These are phyloP conservation scores for Candolleomyces efflorescens DNA, from an alignment of 768 basidiomycete species.

Conservation along the genomic window DNA sequence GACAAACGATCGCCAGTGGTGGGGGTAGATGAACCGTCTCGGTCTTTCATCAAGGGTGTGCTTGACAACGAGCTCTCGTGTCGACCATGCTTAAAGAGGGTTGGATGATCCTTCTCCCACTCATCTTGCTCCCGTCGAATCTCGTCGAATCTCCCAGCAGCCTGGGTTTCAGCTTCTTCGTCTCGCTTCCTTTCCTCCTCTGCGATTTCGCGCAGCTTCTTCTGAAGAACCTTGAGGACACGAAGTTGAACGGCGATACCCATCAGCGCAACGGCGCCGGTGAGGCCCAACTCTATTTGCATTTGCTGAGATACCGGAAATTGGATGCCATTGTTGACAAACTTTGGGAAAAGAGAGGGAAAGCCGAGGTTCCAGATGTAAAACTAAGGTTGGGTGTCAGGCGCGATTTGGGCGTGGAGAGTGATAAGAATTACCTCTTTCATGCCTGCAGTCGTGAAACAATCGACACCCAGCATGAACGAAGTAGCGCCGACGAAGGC, in stretches of 20 bases:
- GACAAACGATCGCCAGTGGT: constrained; percentile 44
- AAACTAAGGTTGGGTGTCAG: constrained; percentile 49
- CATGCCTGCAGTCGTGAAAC: constrained; percentile 85
- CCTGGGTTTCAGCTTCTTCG: constrained; percentile 69
- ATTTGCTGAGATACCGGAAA: constrained; percentile 88
- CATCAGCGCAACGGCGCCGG: constrained; percentile 79
- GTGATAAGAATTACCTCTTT: constrained; percentile 66
- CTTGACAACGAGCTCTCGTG: constrained; percentile 61
- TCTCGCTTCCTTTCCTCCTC: constrained; percentile 71
- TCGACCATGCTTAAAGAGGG: constrained; percentile 54
- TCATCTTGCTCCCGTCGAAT: constrained; percentile 68
- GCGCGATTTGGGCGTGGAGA: constrained; percentile 7
- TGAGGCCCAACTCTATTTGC: constrained; percentile 90
- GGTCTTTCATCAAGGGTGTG: constrained; percentile 64
- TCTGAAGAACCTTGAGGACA: constrained; percentile 74
- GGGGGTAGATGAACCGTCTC: constrained; percentile 44
- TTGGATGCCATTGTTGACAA: constrained; percentile 54
- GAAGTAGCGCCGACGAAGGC: constrained; percentile 88
- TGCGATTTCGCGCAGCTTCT: constrained; percentile 74
- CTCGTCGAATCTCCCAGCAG: constrained; percentile 63
- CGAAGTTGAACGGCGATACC: constrained; percentile 89
- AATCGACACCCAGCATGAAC: constrained; percentile 91
- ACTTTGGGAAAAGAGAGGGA: constrained; percentile 73
- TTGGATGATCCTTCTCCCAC: constrained; percentile 87
- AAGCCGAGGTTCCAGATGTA: constrained; percentile 97